A percentile compares a stretch with the other conserved stretches of the same genome.
These are phyloP conservation scores for Camellia sinensis DNA, from an alignment of 148 eudicot genomes.

Conservation along the genomic window DNA sequence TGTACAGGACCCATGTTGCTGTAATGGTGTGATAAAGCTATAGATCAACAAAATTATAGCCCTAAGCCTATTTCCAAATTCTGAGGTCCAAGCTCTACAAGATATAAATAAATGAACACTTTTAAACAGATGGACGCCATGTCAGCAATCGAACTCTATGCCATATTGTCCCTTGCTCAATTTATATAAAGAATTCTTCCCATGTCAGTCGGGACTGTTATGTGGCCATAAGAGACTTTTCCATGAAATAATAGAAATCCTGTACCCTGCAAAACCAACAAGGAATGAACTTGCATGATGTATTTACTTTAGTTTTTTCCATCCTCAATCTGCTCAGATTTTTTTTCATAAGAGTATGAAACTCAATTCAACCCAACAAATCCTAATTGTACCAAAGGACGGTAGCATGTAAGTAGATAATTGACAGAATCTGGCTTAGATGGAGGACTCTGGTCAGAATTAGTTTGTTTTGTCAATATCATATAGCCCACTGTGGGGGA, in stretches of 20 bases:
- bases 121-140: not conserved
- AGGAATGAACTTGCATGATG: not conserved
- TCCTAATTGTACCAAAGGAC: too few species aligned
- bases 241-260: too few species aligned
- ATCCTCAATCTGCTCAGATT: not conserved
- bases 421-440: not conserved
- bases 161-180: not conserved
- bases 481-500: not conserved
- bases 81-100: slow-evolving; percentile 6
- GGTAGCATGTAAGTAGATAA: not conserved
- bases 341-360: not conserved
- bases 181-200: not conserved
- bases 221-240: too few species aligned
- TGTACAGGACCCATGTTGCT: not conserved
- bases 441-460: not conserved
- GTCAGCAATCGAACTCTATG: not conserved
- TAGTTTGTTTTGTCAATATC: not conserved
- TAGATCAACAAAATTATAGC: not conserved
- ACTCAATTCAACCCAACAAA: too few species aligned
- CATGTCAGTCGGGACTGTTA: not conserved
- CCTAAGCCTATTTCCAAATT: not conserved
- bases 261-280: not conserved
- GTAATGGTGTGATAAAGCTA: not conserved
- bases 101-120: not conserved
- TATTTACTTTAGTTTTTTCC: not conserved